Conservation (phyloP, 768 basidiomycete genomes). For the Panaeolus papilionaceus region DNA sequence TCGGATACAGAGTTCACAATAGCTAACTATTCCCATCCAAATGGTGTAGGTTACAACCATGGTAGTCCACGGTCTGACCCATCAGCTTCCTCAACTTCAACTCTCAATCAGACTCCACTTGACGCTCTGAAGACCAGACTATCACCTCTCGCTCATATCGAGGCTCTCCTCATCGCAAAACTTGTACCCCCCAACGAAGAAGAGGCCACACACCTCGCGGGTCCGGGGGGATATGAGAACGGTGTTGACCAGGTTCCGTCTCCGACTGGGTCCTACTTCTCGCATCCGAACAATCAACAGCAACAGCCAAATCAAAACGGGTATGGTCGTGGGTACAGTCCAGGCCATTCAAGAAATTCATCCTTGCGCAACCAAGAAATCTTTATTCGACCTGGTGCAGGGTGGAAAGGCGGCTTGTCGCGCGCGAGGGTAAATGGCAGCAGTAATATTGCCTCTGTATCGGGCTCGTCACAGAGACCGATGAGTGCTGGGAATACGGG, state of each 20-base stretch:
- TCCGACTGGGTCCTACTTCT: conserved; percentile 28
- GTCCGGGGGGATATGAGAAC: conserved; percentile 28
- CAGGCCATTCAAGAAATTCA: conserved; percentile 25
- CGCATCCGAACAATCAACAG: conserved; percentile 21
- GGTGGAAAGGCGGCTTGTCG: conserved; percentile 68
- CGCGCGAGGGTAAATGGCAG: conserved; percentile 45
- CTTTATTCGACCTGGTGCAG: conserved; percentile 67
- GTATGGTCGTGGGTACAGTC: conserved; percentile 13
- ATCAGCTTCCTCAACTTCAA: conserved; percentile 28
- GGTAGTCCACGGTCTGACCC: conserved; percentile 29
- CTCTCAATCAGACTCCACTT: conserved; percentile 41
- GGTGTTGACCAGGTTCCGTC: conserved; percentile 25
- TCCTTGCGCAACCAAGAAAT: conserved; percentile 54
- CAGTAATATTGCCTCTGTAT: conserved; percentile 27
- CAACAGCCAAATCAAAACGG: conserved; percentile 8
- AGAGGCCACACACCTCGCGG: conserved; percentile 49
- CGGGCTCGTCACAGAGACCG: conserved; percentile 37
- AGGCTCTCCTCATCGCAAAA: conserved; percentile 70
- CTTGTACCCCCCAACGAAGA: conserved; percentile 74
- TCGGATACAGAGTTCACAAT: conserved; percentile 31
- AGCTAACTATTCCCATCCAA: conserved; percentile 26
- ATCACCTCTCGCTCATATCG: conserved; percentile 71
- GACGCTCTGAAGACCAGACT: conserved; percentile 68
- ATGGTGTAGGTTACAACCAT: conserved; percentile 18
- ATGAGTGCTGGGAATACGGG: conserved; percentile 53